Percentiles rank a stretch among this genome's conserved stretches.
These are phyloP conservation scores for Thecaphora frezii DNA, from an alignment of 1,284 basidiomycete species.

Conservation along the genomic window DNA sequence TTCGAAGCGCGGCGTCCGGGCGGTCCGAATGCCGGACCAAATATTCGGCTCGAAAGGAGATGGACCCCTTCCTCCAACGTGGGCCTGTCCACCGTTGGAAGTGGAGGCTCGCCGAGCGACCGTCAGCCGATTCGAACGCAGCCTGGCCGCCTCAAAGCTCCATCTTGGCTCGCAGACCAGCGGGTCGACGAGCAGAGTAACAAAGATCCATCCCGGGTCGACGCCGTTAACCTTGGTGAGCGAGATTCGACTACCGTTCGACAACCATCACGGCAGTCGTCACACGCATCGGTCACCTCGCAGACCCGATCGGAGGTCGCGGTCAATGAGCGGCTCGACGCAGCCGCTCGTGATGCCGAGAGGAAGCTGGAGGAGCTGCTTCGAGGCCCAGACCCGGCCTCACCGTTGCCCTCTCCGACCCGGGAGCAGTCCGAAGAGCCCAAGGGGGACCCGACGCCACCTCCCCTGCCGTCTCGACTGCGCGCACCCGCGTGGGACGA, in stretches of 20 bases:
- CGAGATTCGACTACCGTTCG: background rate
- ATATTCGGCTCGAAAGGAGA: constrained; percentile 12
- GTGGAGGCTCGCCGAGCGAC: background rate
- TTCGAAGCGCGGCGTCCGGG: constrained; percentile 15
- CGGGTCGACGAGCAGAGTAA: constrained; percentile 5
- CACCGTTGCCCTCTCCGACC: background rate
- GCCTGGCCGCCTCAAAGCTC: constrained; percentile 21
- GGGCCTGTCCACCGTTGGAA: too few species aligned
- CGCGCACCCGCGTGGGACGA: constrained; percentile 47
- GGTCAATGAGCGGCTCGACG: constrained; percentile 23
- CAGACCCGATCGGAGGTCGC: constrained; percentile 15
- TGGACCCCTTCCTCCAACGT: constrained; percentile 1
- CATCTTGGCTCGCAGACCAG: constrained; percentile 28
- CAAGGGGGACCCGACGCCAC: background rate
- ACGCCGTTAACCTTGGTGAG: background rate
- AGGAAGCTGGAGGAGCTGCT: constrained; percentile 31
- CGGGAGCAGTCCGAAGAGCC: background rate
- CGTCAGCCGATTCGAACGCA: constrained; percentile 14
- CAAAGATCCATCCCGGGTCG: background rate
- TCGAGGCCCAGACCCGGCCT: constrained; percentile 9
- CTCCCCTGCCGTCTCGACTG: constrained; percentile 3
- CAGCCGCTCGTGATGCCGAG: constrained; percentile 21
- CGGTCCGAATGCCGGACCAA: constrained; percentile 3
- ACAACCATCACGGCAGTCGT: constrained; percentile 3
- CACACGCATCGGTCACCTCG: constrained; percentile 9